Evolutionary conservation across 1,284 basidiomycete species (phyloP), one percentile per base, ranked within the genome.

Genomic region (Apiotrichum sp.): DNA sequence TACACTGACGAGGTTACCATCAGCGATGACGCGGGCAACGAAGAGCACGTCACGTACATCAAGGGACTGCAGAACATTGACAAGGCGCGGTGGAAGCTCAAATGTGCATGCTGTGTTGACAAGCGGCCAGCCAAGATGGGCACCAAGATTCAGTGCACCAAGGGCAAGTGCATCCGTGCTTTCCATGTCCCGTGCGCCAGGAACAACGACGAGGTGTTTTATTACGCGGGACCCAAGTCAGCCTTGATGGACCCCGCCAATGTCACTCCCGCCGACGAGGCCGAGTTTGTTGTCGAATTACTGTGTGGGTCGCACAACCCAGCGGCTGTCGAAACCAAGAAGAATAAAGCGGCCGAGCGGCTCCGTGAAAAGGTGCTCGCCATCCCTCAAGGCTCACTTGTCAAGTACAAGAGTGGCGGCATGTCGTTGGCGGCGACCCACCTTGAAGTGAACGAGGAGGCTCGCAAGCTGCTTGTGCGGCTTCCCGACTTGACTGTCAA

Each of bases 181-280:
- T 96, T 89, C 75, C 95, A 98, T 70, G 86, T 96, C 33, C 88
- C 86, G 2, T 98, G 95, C 72, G 95, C 95, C 0, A 78, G 58
- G 13, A 56, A 57, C 33, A 60, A 66, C 49, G 62, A 65, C 7
- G 47, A 61, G 35, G 58, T 70, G 31, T 38, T 53, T 14, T 63
- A 65, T 52, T 59, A 58, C 31, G 57, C 67, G 0, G 64, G 58
- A 47, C 58, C 65, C 40, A 55, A 29, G 52, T 29, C 34, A 10
- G 36, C 43, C 13, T 40, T 43, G 33, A 39, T 9, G 13, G 22
- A 34, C 3, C 29, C n/a, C 11, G 16, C 36, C 38, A 9, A 4
- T 22, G 14, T 35, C 7, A 36, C 32, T 8, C 39, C 16, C 29
- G 47, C 40, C 29, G 40, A 33, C 45, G 33, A 29, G 34, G 43